Evolutionary conservation across 2,329 filamentous ascomycete species (phyloP).

Genomic region (Diaporthe humulicola): DNA sequence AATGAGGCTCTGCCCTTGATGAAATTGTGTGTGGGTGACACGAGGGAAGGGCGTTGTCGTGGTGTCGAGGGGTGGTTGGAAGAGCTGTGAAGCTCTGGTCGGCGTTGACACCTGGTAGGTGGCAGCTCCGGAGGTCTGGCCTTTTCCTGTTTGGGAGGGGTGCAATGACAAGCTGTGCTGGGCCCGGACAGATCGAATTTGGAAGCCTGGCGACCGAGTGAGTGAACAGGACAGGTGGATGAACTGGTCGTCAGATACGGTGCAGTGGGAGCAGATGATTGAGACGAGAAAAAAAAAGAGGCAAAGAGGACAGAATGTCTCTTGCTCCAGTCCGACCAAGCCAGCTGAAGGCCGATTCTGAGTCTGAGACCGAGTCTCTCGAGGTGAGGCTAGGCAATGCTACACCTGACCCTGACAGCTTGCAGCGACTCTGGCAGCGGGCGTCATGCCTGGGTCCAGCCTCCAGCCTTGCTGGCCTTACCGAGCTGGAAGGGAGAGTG

Average conservation of each 20-base stretch:
- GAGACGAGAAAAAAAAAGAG: neutral
- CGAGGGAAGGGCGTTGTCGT: constrained; percentile 17
- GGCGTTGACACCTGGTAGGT: constrained; percentile 31
- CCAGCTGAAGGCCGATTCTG: neutral
- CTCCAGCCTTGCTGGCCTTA: constrained; percentile 31
- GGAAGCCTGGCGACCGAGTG: neutral
- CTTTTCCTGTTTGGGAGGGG: constrained; percentile 34
- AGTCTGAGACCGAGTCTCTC: neutral
- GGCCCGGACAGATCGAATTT: constrained; percentile 3
- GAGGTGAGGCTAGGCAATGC: constrained; percentile 28
- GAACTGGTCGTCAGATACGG: neutral
- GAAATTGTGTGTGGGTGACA: constrained; percentile 19
- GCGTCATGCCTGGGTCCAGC: constrained; percentile 7
- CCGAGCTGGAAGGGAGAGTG: neutral
- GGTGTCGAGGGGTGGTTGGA: constrained; percentile 29
- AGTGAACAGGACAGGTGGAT: neutral
- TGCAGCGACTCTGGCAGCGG: neutral
- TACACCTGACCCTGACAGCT: constrained; percentile 16
- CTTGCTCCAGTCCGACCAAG: neutral
- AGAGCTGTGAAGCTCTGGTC: constrained; percentile 31
- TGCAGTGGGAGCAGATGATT: neutral
- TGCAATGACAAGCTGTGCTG: constrained; percentile 39
- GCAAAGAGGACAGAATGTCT: constrained; percentile 30
- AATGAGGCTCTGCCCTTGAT: constrained; percentile 7
- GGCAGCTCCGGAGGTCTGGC: constrained; percentile 35